These are phyloP conservation scores for Hevea brasiliensis DNA, from an alignment of 345 rosid genomes.

Conservation along the genomic window DNA sequence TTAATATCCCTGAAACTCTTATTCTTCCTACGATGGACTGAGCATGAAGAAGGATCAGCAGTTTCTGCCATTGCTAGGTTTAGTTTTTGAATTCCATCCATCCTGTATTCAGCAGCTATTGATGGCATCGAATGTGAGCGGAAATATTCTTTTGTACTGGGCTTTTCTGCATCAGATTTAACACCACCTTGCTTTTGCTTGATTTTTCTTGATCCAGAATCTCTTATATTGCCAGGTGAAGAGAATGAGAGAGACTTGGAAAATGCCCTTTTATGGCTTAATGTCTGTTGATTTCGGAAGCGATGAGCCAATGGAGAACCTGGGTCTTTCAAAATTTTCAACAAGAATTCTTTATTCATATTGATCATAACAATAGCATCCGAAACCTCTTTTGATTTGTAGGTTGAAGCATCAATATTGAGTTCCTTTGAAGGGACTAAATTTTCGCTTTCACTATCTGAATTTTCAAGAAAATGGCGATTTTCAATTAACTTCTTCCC, in stretches of 20 bases:
- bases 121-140: constrained; percentile 32
- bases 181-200: constrained; percentile 12
- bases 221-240: constrained; percentile 20
- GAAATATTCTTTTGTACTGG: constrained; percentile 18
- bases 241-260: constrained; percentile 52
- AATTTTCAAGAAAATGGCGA: constrained; percentile 21
- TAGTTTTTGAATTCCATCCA: constrained; percentile 33
- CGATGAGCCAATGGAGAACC: constrained; percentile 53
- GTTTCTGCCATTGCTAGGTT: constrained; percentile 24
- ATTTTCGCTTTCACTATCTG: constrained; percentile 24
- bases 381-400: constrained; percentile 40
- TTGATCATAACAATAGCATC: constrained; percentile 55
- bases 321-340: constrained; percentile 49
- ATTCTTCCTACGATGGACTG: constrained; percentile 33
- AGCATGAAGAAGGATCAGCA: constrained; percentile 28
- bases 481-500: constrained; percentile 24
- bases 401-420: constrained; percentile 27
- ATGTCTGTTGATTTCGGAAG: constrained; percentile 41
- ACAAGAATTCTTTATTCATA: constrained; percentile 52
- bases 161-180: constrained; percentile 4
- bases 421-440: constrained; percentile 23
- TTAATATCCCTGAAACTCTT: constrained; percentile 66
- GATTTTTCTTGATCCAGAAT: constrained; percentile 13
- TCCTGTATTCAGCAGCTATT: constrained; percentile 31
- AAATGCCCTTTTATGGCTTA: constrained; percentile 30